Evolutionary conservation across 805 yeast species (phyloP), one percentile per base, ranked within the genome.

Genomic region (Pichia insulana): DNA sequence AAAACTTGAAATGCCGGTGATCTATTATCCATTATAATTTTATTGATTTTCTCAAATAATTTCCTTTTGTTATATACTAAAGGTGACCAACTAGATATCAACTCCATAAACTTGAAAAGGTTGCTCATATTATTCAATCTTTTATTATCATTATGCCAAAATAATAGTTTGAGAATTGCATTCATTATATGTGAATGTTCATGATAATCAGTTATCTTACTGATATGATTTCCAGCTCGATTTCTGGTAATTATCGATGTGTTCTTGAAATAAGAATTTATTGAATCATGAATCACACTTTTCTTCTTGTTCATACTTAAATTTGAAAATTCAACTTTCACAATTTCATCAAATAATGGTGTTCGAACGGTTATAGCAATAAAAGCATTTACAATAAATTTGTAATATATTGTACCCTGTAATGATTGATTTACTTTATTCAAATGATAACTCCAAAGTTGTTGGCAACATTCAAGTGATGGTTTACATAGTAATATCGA

Each of bases 131-230:
- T 40, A 27, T 15, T 26, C 36, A n/a, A 31, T 22, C 13, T 10
- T n/a, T 19, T 16, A 15, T 4, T 12, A 12, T 3, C 13, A 15
- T 19, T 10, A 10, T 19, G 17, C 8, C 13, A 18, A 40, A 44
- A 44, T 16, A 44, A 10, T 10, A 22, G 28, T 15, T 10, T 18
- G 6, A 44, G 10, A 10, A 35, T 30, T 16, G 17, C 10, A 12
- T 30, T 37, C 39, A 40, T 34, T 12, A 44, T 36, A 25, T 36
- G 27, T 13, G 44, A 28, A 40, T 43, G 43, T 34, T 43, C 46
- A 5, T 18, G 20, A 15, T 34, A 31, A 13, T 36, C 22, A 20
- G 40, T 43, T 20, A 34, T 31, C 33, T 36, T 36, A 9, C 40
- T 28, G 15, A 43, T 33, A 17, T 44, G 36, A 39, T 40, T 40